These are phyloP conservation scores for Fraxinus pennsylvanica DNA, from an alignment of 257 asterid genomes.

Conservation along the genomic window DNA sequence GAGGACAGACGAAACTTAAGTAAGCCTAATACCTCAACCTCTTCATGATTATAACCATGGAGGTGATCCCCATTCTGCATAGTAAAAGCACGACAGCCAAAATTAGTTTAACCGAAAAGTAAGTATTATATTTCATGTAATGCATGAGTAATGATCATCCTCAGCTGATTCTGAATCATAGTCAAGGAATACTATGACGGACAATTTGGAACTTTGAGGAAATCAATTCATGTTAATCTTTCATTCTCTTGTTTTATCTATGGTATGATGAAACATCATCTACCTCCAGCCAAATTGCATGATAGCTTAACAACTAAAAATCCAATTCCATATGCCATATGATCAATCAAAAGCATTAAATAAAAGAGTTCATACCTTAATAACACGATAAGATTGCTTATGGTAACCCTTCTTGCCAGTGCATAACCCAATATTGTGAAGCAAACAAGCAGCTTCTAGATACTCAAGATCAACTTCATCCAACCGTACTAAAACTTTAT, in stretches of 20 bases:
- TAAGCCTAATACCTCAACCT: conserved; percentile 53
- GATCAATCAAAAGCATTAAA: conserved; percentile 6
- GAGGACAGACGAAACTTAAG: conserved; percentile 9
- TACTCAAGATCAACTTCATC: conserved; percentile 70
- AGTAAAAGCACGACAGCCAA: conserved; percentile 27
- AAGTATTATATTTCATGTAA: conserved; percentile 16
- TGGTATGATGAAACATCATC: background rate
- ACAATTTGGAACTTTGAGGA: background rate
- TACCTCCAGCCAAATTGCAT: background rate
- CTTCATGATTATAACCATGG: conserved; percentile 58
- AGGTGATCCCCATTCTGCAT: conserved; percentile 69
- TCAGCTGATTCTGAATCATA: conserved; percentile 18
- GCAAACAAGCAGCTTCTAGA: conserved; percentile 87
- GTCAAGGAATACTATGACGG: background rate
- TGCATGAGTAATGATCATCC: conserved; percentile 22
- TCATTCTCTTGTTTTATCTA: background rate
- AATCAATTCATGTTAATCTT: background rate
- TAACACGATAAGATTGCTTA: conserved; percentile 57
- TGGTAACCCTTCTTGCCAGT: conserved; percentile 81
- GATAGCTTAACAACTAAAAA: background rate
- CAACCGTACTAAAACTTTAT: conserved; percentile 33
- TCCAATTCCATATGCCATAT: conserved; percentile 13
- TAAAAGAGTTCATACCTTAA: conserved; percentile 42
- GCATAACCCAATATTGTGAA: conserved; percentile 65
- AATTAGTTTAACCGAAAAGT: conserved; percentile 12